These are phyloP conservation scores for Periconia sp. DNA, from an alignment of 2,329 filamentous ascomycete species.

Conservation along the genomic window DNA sequence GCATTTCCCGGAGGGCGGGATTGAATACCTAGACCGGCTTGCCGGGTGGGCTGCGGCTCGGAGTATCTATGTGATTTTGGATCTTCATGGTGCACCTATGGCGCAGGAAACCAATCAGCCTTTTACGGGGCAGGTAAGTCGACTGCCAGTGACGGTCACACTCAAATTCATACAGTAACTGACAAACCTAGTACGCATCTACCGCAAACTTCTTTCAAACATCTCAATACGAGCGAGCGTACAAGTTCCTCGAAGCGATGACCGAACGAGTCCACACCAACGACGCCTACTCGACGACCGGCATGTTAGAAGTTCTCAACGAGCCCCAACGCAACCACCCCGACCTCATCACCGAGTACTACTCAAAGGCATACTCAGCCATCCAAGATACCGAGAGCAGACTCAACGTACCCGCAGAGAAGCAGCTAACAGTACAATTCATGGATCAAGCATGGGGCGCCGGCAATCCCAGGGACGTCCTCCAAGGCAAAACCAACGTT, in stretches of 20 bases:
- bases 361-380: constrained; percentile 54
- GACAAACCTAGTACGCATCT: constrained; percentile 35
- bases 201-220: constrained; percentile 62
- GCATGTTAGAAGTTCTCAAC: constrained; percentile 65
- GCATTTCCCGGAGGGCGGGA: constrained; percentile 58
- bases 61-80: constrained; percentile 61
- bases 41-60: constrained; percentile 57
- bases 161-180: background rate
- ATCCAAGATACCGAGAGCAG: constrained; percentile 57
- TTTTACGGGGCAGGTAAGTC: constrained; percentile 53
- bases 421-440: constrained; percentile 61
- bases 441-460: constrained; percentile 63
- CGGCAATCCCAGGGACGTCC: constrained; percentile 57
- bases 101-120: constrained; percentile 55
- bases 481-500: constrained; percentile 51
- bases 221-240: constrained; percentile 63
- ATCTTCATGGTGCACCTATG: constrained; percentile 59
- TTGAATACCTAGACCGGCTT: constrained; percentile 55
- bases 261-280: constrained; percentile 58
- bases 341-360: constrained; percentile 46
- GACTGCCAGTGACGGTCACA: background rate
- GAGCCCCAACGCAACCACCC: constrained; percentile 56
- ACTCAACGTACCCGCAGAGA: constrained; percentile 47
- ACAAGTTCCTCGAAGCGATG: constrained; percentile 63
- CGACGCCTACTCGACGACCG: constrained; percentile 59